A percentile compares a stretch with the other conserved stretches of the same genome.
These are phyloP conservation scores for Colletotrichum incanum DNA, from an alignment of 2,329 filamentous ascomycete genomes.

Conservation along the genomic window DNA sequence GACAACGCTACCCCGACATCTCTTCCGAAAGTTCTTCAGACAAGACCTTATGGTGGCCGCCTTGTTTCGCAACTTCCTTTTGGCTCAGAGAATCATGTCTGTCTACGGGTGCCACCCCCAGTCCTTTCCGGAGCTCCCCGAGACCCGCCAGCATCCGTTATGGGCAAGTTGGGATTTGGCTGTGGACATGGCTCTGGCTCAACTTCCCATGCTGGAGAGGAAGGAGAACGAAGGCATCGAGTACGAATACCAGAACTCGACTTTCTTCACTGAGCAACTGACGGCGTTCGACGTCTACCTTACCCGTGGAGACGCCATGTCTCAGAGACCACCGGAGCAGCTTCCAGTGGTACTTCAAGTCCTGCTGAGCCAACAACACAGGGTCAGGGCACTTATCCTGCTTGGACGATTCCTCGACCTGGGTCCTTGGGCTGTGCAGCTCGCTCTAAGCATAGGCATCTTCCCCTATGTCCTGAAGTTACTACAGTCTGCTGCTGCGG, in stretches of 20 bases:
- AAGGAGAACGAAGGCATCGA: slow-evolving; percentile 80
- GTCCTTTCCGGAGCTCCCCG: slow-evolving; percentile 91
- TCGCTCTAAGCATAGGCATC: slow-evolving; percentile 96
- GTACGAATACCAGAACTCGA: slow-evolving; percentile 96
- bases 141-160: slow-evolving; percentile 93
- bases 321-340: slow-evolving; percentile 92
- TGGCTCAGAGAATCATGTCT: slow-evolving; percentile 95
- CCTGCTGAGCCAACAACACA: slow-evolving; percentile 93
- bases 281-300: slow-evolving; percentile 98
- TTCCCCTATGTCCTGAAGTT: slow-evolving; percentile 99
- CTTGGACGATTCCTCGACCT: slow-evolving; percentile 95
- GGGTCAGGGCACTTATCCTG: slow-evolving; percentile 90
- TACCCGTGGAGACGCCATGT: slow-evolving; percentile 82
- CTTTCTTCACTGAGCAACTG: slow-evolving; percentile 96
- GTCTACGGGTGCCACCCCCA: slow-evolving; percentile 96
- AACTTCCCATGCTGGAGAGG: slow-evolving; percentile 88
- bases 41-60: slow-evolving; percentile 99
- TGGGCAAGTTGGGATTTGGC: slow-evolving; percentile 99
- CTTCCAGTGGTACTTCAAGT: slow-evolving; percentile 97
- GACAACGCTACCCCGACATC: slow-evolving; percentile 90
- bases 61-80: slow-evolving; percentile 93
- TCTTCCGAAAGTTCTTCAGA: slow-evolving; percentile 97
- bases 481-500: slow-evolving; percentile 92
- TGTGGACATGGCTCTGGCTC: slow-evolving; percentile 93
- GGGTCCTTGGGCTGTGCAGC: slow-evolving; percentile 98